These are phyloP conservation scores for Candida caryicola DNA, from an alignment of 805 yeast genomes.

Conservation along the genomic window DNA sequence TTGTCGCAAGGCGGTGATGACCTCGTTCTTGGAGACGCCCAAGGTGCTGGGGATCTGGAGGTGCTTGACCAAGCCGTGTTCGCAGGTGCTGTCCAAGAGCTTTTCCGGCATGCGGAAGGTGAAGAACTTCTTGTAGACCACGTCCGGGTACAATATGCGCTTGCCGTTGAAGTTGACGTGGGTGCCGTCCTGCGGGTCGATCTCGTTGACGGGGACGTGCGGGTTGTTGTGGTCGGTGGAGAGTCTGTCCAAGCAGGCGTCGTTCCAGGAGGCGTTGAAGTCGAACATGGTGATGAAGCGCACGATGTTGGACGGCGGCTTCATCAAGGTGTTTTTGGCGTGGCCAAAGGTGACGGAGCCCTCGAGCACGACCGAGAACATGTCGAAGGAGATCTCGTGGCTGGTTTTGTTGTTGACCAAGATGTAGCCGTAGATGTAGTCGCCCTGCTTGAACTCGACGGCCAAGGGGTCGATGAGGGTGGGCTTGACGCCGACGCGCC, in stretches of 20 bases:
- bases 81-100: conserved; percentile 34
- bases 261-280: conserved; percentile 42
- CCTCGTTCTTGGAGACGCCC: conserved; percentile 32
- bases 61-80: conserved; percentile 36
- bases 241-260: conserved; percentile 30
- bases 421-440: conserved; percentile 36
- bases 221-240: conserved; percentile 31
- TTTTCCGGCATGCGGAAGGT: conserved; percentile 38
- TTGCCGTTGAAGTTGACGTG: conserved; percentile 20
- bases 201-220: conserved; percentile 18
- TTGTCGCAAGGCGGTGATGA: conserved; percentile 22
- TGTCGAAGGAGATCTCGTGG: conserved; percentile 34
- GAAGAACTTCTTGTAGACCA: conserved; percentile 40
- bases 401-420: conserved; percentile 27
- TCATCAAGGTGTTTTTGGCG: conserved; percentile 16
- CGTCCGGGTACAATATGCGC: conserved; percentile 27
- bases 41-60: conserved; percentile 36
- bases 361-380: conserved; percentile 38
- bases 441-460: conserved; percentile 35
- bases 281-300: conserved; percentile 41
- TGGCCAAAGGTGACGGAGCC: conserved; percentile 29
- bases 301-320: conserved; percentile 18
- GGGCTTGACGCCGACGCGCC: conserved; percentile 31
- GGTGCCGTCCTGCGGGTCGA: conserved; percentile 35
- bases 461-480: conserved; percentile 29